Percentiles rank a stretch among this genome's conserved stretches.
These are phyloP conservation scores for Ceratobasidium sp. DNA, from an alignment of 1,284 basidiomycete species.

Conservation along the genomic window DNA sequence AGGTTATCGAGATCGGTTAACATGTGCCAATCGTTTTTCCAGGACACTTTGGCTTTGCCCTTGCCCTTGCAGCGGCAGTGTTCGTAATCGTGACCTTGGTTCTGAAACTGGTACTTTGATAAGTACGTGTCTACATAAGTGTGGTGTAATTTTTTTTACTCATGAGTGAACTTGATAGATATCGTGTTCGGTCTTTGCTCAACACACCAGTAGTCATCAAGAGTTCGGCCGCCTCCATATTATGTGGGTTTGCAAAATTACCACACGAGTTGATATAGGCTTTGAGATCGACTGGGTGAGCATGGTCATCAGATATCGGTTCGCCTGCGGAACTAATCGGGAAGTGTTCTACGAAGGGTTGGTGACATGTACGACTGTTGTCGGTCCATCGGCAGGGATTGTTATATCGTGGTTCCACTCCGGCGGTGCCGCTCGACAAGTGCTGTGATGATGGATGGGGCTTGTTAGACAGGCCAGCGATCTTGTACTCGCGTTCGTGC, in stretches of 20 bases:
- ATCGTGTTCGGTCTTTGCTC: neutral
- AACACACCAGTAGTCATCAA: conserved; percentile 24
- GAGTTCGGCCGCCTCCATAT: conserved; percentile 8
- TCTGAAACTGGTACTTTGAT: too few species aligned
- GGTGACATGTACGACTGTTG: neutral
- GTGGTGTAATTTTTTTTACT: too few species aligned
- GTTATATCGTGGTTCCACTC: neutral
- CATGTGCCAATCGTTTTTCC: neutral
- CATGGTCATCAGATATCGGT: neutral
- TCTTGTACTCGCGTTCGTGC: neutral
- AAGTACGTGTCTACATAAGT: too few species aligned
- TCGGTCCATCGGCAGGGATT: neutral
- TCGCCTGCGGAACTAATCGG: conserved; percentile 1
- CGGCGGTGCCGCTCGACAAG: neutral
- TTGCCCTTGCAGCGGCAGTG: too few species aligned
- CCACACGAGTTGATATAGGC: conserved; percentile 6
- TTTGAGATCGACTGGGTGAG: neutral
- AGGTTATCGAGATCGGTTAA: conserved; percentile 1
- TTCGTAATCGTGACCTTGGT: too few species aligned
- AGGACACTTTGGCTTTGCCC: neutral
- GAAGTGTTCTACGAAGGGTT: conserved; percentile 1
- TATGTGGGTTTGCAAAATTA: neutral
- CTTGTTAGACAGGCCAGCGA: neutral
- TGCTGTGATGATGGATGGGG: neutral
- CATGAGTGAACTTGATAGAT: conserved; percentile 9